Percentiles rank a stretch among this genome's conserved stretches.
Evolutionary conservation across 192 early-diverging fungal species (phyloP).

Genomic region (Gigaspora rosea): DNA sequence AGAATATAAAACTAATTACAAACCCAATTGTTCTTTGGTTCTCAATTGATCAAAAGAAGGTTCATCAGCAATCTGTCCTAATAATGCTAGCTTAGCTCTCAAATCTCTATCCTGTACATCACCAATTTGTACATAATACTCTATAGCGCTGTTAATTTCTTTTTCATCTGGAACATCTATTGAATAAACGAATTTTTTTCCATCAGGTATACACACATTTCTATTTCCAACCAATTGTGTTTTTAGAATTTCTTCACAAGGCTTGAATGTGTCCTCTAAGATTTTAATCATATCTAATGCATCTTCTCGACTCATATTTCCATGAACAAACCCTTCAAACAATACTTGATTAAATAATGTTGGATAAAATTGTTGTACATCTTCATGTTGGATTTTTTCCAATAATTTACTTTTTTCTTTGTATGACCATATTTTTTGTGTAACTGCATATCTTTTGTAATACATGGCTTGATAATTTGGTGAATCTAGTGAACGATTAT

Average conservation of each 20-base stretch:
- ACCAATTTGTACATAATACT: constrained; percentile 83
- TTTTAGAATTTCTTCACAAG: constrained; percentile 57
- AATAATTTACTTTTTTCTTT: constrained; percentile 77
- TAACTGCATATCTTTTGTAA: constrained; percentile 72
- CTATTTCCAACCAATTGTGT: constrained; percentile 55
- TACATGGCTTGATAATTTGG: constrained; percentile 82
- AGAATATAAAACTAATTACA: constrained; percentile 24
- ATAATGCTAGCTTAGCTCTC: constrained; percentile 69
- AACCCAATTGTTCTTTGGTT: constrained; percentile 85
- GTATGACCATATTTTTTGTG: constrained; percentile 78
- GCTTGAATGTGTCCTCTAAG: constrained; percentile 60
- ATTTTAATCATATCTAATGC: constrained; percentile 63
- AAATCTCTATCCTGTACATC: constrained; percentile 61
- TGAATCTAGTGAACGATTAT: constrained; percentile 76
- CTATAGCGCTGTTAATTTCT: constrained; percentile 89
- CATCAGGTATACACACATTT: constrained; percentile 56
- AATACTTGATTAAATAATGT: constrained; percentile 68
- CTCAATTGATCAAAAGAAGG: constrained; percentile 92
- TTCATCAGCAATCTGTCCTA: constrained; percentile 84
- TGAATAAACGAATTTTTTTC: constrained; percentile 52
- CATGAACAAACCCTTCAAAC: constrained; percentile 84
- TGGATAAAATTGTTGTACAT: constrained; percentile 77
- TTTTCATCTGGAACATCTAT: constrained; percentile 69
- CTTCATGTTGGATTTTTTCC: constrained; percentile 66
- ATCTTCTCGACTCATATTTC: constrained; percentile 76